phyloP scores from a whole-genome alignment of 176 grass and related monocot genomes.

The Zoysia japonica region DNA sequence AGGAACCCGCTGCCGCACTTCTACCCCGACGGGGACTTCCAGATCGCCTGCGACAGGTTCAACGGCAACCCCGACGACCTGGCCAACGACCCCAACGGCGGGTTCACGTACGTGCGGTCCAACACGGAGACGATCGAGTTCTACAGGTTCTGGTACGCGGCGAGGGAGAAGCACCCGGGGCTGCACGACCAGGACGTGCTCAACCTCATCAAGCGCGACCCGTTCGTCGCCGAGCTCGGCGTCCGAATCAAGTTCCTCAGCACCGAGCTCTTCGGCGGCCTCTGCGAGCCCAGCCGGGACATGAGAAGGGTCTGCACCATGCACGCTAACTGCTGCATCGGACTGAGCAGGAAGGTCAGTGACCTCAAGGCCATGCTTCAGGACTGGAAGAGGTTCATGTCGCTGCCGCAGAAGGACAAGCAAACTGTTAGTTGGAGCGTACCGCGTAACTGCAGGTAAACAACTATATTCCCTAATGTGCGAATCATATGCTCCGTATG shows the following conservation, averaged over 20 bases:
- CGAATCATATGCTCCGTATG: not conserved
- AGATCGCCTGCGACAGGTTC: conserved; percentile 69
- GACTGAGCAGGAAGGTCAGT: conserved; percentile 52
- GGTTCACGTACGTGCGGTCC: conserved; percentile 55
- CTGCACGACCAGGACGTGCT: conserved; percentile 66
- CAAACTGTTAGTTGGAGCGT: conserved; percentile 46
- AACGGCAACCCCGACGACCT: conserved; percentile 51
- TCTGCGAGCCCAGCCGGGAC: conserved; percentile 62
- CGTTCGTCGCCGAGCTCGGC: conserved; percentile 42
- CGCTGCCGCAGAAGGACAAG: conserved; percentile 17
- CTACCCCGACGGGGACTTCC: conserved; percentile 43
- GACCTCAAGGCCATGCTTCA: conserved; percentile 65
- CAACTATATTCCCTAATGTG: not conserved
- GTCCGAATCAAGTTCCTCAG: conserved; percentile 60
- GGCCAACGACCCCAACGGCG: conserved; percentile 54
- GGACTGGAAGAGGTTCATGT: conserved; percentile 73
- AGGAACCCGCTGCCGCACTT: conserved; percentile 60
- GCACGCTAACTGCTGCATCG: conserved; percentile 86
- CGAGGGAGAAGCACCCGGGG: conserved; percentile 33
- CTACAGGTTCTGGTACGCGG: conserved; percentile 51
- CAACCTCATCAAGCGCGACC: conserved; percentile 55
- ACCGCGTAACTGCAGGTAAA: conserved; percentile 67
- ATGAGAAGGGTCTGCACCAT: conserved; percentile 61
- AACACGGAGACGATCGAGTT: conserved; percentile 47
- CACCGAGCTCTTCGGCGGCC: conserved; percentile 65